Evolutionary conservation across 2,329 filamentous ascomycete species (phyloP).

Genomic region (Arthrobotrys conoides): DNA sequence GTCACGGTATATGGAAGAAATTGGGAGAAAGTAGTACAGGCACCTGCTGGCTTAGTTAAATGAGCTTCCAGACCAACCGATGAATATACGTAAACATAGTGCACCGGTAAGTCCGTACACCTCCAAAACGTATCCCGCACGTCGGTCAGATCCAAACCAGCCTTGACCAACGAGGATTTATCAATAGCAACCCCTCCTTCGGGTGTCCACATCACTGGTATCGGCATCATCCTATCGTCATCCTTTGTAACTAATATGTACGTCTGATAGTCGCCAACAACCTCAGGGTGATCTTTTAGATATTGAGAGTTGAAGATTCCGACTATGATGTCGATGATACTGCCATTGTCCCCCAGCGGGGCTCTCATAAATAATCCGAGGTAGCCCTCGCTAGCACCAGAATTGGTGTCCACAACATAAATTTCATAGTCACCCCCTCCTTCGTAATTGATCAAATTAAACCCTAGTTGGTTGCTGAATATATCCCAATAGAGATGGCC

Average conservation of each 20-base stretch:
- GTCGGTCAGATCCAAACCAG: neutral
- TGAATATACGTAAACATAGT: conserved; percentile 3
- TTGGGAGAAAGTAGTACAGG: neutral
- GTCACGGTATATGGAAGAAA: neutral
- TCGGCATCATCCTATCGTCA: neutral
- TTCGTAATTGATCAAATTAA: neutral
- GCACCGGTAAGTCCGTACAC: neutral
- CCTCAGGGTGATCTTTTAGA: neutral
- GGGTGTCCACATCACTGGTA: neutral
- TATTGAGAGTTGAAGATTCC: neutral
- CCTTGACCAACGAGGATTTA: neutral
- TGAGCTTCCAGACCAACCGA: neutral
- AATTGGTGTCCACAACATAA: neutral
- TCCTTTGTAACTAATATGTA: neutral
- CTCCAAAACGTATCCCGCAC: conserved; percentile 9
- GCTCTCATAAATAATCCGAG: neutral
- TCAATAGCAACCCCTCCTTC: neutral
- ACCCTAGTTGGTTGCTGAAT: neutral
- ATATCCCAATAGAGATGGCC: neutral
- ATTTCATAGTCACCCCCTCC: neutral
- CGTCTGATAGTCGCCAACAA: neutral
- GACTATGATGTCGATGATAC: neutral
- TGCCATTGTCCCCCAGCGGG: neutral
- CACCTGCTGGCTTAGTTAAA: neutral
- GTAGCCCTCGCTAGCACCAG: neutral